These are phyloP conservation scores for Ogataea chonburiensis DNA, from an alignment of 805 yeast genomes.

Conservation along the genomic window DNA sequence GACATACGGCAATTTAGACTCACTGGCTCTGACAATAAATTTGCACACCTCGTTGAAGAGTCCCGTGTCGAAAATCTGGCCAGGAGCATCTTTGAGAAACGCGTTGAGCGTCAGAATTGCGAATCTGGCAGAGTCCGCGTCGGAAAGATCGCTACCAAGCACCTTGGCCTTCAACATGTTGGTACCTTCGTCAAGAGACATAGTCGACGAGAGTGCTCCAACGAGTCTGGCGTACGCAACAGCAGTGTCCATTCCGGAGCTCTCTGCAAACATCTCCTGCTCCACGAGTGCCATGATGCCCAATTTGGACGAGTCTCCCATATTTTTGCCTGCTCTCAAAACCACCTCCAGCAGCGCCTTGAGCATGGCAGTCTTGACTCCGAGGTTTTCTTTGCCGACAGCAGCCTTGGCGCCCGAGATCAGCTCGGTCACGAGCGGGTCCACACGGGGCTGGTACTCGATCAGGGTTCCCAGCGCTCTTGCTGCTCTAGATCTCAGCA, in stretches of 20 bases:
- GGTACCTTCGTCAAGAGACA: constrained; percentile 62
- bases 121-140: constrained; percentile 50
- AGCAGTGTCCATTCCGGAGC: constrained; percentile 54
- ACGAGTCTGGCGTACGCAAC: constrained; percentile 76
- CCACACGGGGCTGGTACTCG: constrained; percentile 88
- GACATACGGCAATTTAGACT: constrained; percentile 47
- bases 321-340: constrained; percentile 69
- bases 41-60: constrained; percentile 48
- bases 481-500: constrained; percentile 81
- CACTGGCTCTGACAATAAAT: constrained; percentile 45
- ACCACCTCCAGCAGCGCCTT: constrained; percentile 83
- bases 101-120: constrained; percentile 74
- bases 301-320: constrained; percentile 71
- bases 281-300: constrained; percentile 72
- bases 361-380: constrained; percentile 82
- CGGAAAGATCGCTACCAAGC: constrained; percentile 42
- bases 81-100: constrained; percentile 75
- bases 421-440: constrained; percentile 84
- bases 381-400: constrained; percentile 46
- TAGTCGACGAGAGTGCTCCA: constrained; percentile 71
- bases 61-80: constrained; percentile 54
- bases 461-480: constrained; percentile 85
- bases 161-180: constrained; percentile 60
- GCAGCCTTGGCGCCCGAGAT: constrained; percentile 70
- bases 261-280: constrained; percentile 49